A percentile compares a stretch with the other conserved stretches of the same genome.
phyloP scores from a whole-genome alignment of 108 stramenopile genomes.

The Discostella pseudostelligera region DNA sequence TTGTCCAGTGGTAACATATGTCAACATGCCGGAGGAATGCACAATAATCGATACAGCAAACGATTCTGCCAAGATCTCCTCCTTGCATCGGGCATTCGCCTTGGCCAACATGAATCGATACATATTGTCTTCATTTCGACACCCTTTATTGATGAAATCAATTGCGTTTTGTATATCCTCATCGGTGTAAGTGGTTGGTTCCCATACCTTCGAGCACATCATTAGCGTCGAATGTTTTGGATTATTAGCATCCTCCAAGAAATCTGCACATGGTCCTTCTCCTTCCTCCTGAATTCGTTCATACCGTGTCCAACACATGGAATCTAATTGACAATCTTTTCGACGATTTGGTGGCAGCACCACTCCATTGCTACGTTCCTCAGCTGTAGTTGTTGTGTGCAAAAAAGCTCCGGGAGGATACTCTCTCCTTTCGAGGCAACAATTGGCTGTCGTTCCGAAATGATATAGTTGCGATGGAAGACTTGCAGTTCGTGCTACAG shows the following conservation, averaged over 20 bases:
- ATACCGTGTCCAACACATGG: constrained; percentile 4
- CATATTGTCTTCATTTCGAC: neutral
- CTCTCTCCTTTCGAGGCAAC: neutral
- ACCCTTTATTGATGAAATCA: constrained; percentile 3
- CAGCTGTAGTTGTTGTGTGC: neutral
- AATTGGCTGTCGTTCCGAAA: neutral
- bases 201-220: neutral
- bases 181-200: neutral
- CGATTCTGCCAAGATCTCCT: neutral
- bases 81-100: neutral
- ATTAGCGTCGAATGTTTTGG: neutral
- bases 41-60: neutral
- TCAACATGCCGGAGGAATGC: neutral
- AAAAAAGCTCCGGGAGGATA: constrained; percentile 3
- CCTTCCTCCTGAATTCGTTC: neutral
- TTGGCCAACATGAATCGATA: neutral
- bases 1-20: neutral
- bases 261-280: too few relatives aligned
- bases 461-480: neutral
- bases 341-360: too few relatives aligned
- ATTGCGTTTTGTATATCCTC: neutral
- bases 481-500: neutral
- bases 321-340: neutral
- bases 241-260: neutral
- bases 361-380: neutral